A percentile compares a stretch with the other conserved stretches of the same genome.
phyloP scores from a whole-genome alignment of 2,329 filamentous ascomycete species.

The Trichoderma sp. region DNA sequence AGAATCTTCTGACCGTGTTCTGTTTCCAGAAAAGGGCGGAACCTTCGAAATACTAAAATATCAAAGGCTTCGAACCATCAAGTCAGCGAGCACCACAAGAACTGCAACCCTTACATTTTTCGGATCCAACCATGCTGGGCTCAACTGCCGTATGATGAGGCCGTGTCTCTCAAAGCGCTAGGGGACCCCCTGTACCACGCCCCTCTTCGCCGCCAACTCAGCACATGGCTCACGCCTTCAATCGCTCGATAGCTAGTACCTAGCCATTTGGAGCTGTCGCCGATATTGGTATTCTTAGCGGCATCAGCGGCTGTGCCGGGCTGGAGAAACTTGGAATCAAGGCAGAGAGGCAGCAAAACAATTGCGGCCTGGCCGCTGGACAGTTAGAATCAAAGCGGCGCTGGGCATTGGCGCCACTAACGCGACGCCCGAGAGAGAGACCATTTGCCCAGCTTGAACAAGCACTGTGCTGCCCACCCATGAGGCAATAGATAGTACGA shows the following conservation, averaged over 20 bases:
- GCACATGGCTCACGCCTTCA: neutral
- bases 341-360: neutral
- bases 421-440: neutral
- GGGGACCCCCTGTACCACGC: neutral
- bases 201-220: neutral
- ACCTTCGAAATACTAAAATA: neutral
- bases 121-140: neutral
- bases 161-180: neutral
- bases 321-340: neutral
- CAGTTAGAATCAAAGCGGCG: neutral
- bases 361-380: neutral
- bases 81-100: slow-evolving; percentile 5
- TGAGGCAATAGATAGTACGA: neutral
- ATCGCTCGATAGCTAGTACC: neutral
- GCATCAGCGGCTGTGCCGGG: neutral
- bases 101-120: neutral
- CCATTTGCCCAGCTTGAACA: neutral
- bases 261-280: neutral
- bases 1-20: neutral
- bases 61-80: neutral
- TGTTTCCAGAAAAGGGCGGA: neutral
- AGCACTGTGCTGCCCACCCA: neutral
- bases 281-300: slow-evolving; percentile 12
- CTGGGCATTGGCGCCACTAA: slow-evolving; percentile 14
- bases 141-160: neutral